Evolutionary conservation across 768 basidiomycete species (phyloP).

Genomic region (Rhodotorula graminis): DNA sequence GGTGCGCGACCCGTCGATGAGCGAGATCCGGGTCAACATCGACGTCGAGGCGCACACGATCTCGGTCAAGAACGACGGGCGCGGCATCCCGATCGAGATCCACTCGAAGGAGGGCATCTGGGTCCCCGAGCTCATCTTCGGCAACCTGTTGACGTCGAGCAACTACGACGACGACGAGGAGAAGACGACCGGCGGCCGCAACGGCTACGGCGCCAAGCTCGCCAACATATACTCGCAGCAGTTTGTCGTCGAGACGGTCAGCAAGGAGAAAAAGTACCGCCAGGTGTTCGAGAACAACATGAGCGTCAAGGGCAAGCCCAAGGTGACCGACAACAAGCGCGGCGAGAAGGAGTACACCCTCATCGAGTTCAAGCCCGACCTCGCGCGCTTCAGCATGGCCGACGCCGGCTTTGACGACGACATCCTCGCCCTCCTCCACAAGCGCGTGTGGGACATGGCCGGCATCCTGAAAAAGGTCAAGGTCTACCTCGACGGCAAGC

Average conservation of each 20-base stretch:
- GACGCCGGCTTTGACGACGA: conserved; percentile 73
- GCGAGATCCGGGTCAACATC: conserved; percentile 79
- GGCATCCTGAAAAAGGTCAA: conserved; percentile 92
- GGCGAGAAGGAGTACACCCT: conserved; percentile 59
- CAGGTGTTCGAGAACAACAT: conserved; percentile 95
- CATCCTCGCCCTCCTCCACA: conserved; percentile 76
- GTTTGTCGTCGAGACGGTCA: conserved; percentile 89
- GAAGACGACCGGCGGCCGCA: conserved; percentile 95
- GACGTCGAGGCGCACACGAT: conserved; percentile 78
- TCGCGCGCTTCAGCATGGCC: conserved; percentile 75
- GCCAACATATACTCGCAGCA: conserved; percentile 97
- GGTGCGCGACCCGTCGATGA: conserved; percentile 89
- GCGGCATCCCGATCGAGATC: conserved; percentile 93
- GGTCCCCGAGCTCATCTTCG: conserved; percentile 96
- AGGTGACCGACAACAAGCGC: conserved; percentile 84
- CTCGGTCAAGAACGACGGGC: conserved; percentile 90
- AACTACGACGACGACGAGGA: conserved; percentile 99
- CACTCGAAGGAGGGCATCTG: conserved; percentile 88
- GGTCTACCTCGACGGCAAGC: conserved; percentile 86
- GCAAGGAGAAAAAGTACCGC: conserved; percentile 85
- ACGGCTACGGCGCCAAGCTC: conserved; percentile 96
- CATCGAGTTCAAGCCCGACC: conserved; percentile 88
- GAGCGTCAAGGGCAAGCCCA: conserved; percentile 76
- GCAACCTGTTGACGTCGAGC: conserved; percentile 84
- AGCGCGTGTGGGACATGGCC: conserved; percentile 93